These are phyloP conservation scores for Pythium brachiatum DNA, from an alignment of 352 stramenopile genomes.

Conservation along the genomic window DNA sequence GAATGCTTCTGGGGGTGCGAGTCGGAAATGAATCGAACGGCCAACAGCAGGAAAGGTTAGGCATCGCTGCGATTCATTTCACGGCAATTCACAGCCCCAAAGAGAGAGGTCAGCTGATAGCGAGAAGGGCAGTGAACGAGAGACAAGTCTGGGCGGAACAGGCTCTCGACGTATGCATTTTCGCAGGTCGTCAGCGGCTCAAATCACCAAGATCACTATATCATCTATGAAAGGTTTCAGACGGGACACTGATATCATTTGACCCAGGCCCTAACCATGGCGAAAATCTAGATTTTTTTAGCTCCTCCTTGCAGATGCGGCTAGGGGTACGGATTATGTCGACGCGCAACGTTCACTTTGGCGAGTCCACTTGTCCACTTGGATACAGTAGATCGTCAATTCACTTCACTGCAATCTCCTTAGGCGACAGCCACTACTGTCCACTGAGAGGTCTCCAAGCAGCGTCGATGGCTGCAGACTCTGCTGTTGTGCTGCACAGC, in stretches of 20 bases:
- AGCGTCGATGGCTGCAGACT: too few relatives aligned
- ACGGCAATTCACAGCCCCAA: constrained; percentile 4
- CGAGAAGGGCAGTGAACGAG: neutral
- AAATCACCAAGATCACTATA: neutral
- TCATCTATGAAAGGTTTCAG: neutral
- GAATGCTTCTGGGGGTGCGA: neutral
- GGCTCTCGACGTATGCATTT: neutral
- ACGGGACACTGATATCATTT: neutral
- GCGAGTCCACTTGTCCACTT: neutral
- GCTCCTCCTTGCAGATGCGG: neutral
- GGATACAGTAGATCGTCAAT: neutral
- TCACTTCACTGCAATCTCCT: neutral
- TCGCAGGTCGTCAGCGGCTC: neutral
- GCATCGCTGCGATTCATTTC: neutral
- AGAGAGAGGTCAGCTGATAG: neutral
- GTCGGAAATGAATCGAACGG: constrained; percentile 7
- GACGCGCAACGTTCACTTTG: neutral
- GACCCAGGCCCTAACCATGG: neutral
- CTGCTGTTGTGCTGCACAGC: too few relatives aligned
- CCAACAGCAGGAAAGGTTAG: constrained; percentile 5
- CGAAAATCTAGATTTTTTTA: neutral
- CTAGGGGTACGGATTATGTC: neutral
- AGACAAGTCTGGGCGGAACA: constrained; percentile 5
- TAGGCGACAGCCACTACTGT: too few relatives aligned
- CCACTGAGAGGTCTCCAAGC: neutral